A percentile compares a stretch with the other conserved stretches of the same genome.
Conservation (phyloP, 768 basidiomycete genomes). For the Pleurotus cornucopiae region DNA sequence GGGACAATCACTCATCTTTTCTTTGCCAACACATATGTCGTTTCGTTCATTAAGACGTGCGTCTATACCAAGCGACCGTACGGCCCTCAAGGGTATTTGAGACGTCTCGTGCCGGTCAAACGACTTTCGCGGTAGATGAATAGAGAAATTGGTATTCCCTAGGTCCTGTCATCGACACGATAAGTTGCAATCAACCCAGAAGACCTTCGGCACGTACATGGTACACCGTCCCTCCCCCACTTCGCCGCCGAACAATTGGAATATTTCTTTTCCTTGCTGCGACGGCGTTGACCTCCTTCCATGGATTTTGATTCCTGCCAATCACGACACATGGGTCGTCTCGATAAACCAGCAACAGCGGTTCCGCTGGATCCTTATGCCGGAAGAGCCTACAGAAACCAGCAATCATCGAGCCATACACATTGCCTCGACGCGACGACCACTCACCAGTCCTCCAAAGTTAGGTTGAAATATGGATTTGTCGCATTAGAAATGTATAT, state of each 20-base stretch:
- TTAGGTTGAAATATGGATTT: conserved; percentile 86
- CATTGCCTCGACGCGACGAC: not conserved
- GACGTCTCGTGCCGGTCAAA: conserved; percentile 83
- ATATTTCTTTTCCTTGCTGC: conserved; percentile 49
- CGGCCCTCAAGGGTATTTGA: conserved; percentile 70
- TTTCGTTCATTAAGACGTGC: conserved; percentile 87
- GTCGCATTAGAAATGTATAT: conserved; percentile 75
- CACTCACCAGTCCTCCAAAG: conserved; percentile 84
- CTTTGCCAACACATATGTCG: conserved; percentile 78
- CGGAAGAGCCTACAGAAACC: conserved; percentile 49
- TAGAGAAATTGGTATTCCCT: conserved; percentile 96
- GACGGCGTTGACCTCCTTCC: conserved; percentile 89
- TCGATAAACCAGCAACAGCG: conserved; percentile 83
- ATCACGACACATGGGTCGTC: conserved; percentile 89
- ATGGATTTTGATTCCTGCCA: conserved; percentile 96
- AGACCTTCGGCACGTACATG: conserved; percentile 57
- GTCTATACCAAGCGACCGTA: conserved; percentile 69
- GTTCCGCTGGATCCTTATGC: conserved; percentile 58
- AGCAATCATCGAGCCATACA: not conserved
- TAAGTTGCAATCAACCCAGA: too few species aligned
- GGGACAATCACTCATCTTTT: conserved; percentile 73
- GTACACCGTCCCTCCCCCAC: conserved; percentile 95
- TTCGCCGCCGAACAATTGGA: conserved; percentile 79
- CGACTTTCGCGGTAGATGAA: conserved; percentile 76
- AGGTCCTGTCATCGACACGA: conserved; percentile 60